A percentile compares a stretch with the other conserved stretches of the same genome.
Conservation (phyloP, 129 eudicot genomes). For the Oenanthe sinensis region DNA sequence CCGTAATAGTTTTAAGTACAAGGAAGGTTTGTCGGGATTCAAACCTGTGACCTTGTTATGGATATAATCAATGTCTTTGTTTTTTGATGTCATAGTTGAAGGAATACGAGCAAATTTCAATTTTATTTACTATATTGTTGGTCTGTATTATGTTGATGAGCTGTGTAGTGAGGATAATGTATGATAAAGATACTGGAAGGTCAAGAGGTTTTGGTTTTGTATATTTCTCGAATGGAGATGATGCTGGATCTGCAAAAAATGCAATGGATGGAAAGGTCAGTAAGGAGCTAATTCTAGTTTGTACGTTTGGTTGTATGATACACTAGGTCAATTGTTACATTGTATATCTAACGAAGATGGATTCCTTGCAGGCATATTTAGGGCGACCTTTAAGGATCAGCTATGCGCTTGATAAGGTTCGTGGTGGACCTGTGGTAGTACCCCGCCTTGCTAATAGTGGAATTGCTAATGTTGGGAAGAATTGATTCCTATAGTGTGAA, state of each 20-base stretch:
- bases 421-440: constrained; percentile 50
- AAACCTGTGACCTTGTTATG: not conserved
- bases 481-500: not conserved
- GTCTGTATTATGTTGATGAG: not conserved
- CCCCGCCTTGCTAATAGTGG: constrained; percentile 34
- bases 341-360: not conserved
- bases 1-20: not conserved
- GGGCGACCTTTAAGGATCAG: constrained; percentile 63
- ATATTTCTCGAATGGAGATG: constrained; percentile 47
- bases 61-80: not conserved
- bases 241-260: constrained; percentile 60
- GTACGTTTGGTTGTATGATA: not conserved
- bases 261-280: constrained; percentile 83
- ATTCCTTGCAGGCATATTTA: constrained; percentile 42
- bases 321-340: not conserved
- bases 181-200: constrained; percentile 62
- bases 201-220: constrained; percentile 85
- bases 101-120: too few species aligned
- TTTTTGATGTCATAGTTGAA: not conserved
- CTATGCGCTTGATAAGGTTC: constrained; percentile 57
- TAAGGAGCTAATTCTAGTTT: not conserved
- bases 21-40: not conserved
- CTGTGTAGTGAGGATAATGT: constrained; percentile 60
- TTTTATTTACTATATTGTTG: too few species aligned
- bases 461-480: constrained; percentile 14